Evolutionary conservation across 495 filamentous ascomycete species (phyloP).

Genomic region (Tricharina praecox): DNA sequence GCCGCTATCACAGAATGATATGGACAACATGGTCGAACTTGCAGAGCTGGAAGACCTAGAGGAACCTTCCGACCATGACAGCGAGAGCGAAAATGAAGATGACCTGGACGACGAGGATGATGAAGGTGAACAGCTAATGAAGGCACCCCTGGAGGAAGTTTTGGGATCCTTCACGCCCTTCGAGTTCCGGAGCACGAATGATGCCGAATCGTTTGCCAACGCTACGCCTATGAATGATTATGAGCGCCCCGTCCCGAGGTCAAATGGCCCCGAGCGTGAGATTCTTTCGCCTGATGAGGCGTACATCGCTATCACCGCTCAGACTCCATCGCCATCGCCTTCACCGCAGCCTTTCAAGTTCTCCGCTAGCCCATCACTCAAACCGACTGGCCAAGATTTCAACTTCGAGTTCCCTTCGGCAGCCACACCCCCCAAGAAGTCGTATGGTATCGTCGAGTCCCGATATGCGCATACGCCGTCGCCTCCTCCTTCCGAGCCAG

Average conservation of each 20-base stretch:
- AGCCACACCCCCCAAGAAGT: slow-evolving; percentile 11
- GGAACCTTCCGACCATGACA: not conserved
- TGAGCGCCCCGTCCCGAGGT: not conserved
- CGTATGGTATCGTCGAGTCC: slow-evolving; percentile 15
- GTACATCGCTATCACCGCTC: not conserved
- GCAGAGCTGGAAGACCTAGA: slow-evolving; percentile 1
- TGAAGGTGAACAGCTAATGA: slow-evolving; percentile 14
- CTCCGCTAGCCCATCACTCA: slow-evolving; percentile 1
- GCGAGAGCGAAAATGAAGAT: slow-evolving; percentile 11
- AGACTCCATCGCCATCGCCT: not conserved
- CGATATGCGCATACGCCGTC: slow-evolving; percentile 24
- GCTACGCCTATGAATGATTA: slow-evolving; percentile 5
- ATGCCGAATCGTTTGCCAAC: slow-evolving; percentile 19
- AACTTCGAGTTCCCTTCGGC: slow-evolving; percentile 20
- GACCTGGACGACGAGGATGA: slow-evolving; percentile 15
- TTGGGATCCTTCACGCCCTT: not conserved
- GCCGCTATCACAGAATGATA: not conserved
- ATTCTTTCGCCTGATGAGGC: slow-evolving; percentile 2
- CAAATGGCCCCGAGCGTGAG: not conserved
- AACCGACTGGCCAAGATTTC: slow-evolving; percentile 14
- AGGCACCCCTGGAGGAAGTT: slow-evolving; percentile 8
- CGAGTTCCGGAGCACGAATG: slow-evolving; percentile 11
- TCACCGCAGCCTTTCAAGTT: not conserved
- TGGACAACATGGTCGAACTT: too few relatives aligned
- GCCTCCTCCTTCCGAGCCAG: slow-evolving; percentile 20